Conservation (phyloP, 768 basidiomycete genomes). For the Melanogaster broomeanus region DNA sequence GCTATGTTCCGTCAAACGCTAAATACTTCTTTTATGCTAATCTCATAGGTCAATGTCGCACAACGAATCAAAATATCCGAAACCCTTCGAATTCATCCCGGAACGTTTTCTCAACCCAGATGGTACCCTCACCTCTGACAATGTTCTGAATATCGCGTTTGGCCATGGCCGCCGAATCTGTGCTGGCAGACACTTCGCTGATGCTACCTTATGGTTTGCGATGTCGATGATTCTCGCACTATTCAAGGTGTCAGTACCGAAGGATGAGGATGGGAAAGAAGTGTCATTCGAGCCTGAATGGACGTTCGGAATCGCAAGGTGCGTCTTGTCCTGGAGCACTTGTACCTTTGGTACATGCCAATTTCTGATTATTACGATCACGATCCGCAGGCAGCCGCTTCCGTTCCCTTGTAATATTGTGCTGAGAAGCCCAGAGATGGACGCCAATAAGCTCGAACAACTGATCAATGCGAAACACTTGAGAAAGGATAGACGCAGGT, state of each 20-base stretch:
- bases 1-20: neutral
- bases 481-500: neutral
- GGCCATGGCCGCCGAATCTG: constrained; percentile 24
- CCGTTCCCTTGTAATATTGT: constrained; percentile 16
- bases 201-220: constrained; percentile 13
- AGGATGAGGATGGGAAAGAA: constrained; percentile 12
- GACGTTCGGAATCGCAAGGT: constrained; percentile 15
- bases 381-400: constrained; percentile 8
- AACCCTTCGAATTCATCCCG: constrained; percentile 38
- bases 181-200: constrained; percentile 18
- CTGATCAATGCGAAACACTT: constrained; percentile 1
- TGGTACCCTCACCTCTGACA: constrained; percentile 14
- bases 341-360: too few relatives aligned
- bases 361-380: too few relatives aligned
- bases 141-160: constrained; percentile 14
- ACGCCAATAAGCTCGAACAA: constrained; percentile 9
- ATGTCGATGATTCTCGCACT: constrained; percentile 17
- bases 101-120: constrained; percentile 37
- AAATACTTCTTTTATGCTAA: neutral
- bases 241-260: constrained; percentile 12
- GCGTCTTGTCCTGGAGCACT: neutral
- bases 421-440: constrained; percentile 10
- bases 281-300: constrained; percentile 10
- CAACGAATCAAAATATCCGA: constrained; percentile 32
- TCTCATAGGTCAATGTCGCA: constrained; percentile 16